Evolutionary conservation across 192 early-diverging fungal species (phyloP).

Genomic region (Coemansia sp.): DNA sequence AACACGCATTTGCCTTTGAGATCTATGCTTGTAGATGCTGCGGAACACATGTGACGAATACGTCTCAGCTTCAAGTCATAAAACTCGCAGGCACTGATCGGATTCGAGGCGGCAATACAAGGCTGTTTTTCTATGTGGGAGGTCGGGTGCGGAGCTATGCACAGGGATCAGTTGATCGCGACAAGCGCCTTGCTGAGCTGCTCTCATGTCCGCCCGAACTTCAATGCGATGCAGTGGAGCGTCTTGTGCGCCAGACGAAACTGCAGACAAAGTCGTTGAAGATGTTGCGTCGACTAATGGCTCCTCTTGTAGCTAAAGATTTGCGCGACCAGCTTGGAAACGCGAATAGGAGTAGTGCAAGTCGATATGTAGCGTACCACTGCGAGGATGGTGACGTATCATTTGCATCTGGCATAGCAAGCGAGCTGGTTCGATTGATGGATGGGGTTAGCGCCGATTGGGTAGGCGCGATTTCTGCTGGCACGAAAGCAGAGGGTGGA

Average conservation of each 20-base stretch:
- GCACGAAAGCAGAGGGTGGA: slow-evolving; percentile 23
- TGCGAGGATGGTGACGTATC: slow-evolving; percentile 30
- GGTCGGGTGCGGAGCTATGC: slow-evolving; percentile 53
- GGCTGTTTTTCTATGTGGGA: slow-evolving; percentile 70
- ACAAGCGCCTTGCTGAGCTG: slow-evolving; percentile 14
- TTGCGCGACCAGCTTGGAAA: slow-evolving; percentile 8
- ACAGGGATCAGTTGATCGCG: slow-evolving; percentile 13
- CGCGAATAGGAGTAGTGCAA: not conserved
- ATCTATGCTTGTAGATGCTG: slow-evolving; percentile 55
- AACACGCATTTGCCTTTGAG: not conserved
- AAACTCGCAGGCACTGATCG: slow-evolving; percentile 65
- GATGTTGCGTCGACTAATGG: slow-evolving; percentile 18
- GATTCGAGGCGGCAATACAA: slow-evolving; percentile 63
- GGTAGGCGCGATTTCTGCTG: slow-evolving; percentile 20
- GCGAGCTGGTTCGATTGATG: slow-evolving; percentile 17
- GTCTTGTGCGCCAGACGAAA: slow-evolving; percentile 14
- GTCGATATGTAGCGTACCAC: slow-evolving; percentile 15
- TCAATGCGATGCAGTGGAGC: slow-evolving; percentile 29
- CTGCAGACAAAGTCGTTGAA: slow-evolving; percentile 15
- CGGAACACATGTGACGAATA: slow-evolving; percentile 64
- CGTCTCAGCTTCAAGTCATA: slow-evolving; percentile 64
- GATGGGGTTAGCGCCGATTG: not conserved
- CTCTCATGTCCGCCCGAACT: slow-evolving; percentile 30
- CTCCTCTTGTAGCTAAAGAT: slow-evolving; percentile 16
- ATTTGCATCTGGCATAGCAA: slow-evolving; percentile 20